Evolutionary conservation across 139 green algal genomes (phyloP).

Genomic region (Deuterostichococcus epilithicus): DNA sequence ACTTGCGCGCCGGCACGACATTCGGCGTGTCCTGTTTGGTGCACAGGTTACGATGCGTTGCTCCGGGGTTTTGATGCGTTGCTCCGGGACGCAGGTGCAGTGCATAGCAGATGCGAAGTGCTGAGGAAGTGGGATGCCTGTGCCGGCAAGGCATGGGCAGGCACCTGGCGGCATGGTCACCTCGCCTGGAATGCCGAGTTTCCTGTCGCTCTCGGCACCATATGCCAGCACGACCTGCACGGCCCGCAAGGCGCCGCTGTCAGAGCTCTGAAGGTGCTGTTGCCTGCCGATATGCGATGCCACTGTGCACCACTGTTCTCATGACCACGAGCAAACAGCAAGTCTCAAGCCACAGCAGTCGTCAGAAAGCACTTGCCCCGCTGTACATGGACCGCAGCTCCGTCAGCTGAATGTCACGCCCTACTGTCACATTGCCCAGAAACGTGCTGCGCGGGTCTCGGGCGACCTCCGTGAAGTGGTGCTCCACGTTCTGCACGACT

Average conservation of each 20-base stretch:
- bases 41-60: neutral
- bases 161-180: no score
- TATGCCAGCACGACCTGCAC: conserved; percentile 81
- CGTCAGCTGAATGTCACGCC: conserved; percentile 56
- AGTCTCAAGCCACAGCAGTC: neutral
- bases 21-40: conserved; percentile 54
- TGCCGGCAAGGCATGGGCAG: no score
- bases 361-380: conserved; percentile 40
- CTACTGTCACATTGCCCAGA: conserved; percentile 80
- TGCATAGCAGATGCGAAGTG: no score
- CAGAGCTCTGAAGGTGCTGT: no score
- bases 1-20: conserved; percentile 82
- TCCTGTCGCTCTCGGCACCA: conserved; percentile 82
- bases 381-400: conserved; percentile 76
- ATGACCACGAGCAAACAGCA: no score
- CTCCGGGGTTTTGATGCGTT: neutral
- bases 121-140: no score
- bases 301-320: no score
- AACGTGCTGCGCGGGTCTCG: conserved; percentile 56
- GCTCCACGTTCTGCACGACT: conserved; percentile 77
- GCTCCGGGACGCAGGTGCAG: no score
- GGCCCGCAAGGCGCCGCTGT: no score
- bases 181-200: conserved; percentile 77
- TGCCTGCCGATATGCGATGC: no score
- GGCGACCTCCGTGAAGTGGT: conserved; percentile 75